These are phyloP conservation scores for Thraustotheca clavata DNA, from an alignment of 352 stramenopile species.

Conservation along the genomic window DNA sequence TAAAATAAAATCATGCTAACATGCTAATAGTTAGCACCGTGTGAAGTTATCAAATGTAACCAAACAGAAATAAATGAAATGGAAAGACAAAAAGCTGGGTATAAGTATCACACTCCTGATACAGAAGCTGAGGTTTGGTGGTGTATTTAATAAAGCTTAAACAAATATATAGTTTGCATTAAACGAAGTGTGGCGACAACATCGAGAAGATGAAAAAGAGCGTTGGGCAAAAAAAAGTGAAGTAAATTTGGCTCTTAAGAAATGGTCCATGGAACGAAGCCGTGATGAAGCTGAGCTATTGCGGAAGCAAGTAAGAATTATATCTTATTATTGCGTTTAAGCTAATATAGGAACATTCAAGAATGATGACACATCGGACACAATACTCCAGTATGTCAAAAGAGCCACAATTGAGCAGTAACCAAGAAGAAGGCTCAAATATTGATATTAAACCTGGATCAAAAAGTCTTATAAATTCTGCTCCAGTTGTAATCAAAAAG, in stretches of 20 bases:
- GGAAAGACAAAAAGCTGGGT: conserved; percentile 39
- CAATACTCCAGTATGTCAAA: background rate
- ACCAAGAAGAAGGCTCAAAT: conserved; percentile 15
- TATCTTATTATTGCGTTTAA: background rate
- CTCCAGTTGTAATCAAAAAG: conserved; percentile 20
- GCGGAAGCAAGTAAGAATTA: conserved; percentile 30
- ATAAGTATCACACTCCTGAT: conserved; percentile 47
- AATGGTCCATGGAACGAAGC: conserved; percentile 51
- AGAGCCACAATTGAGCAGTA: background rate
- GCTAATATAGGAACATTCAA: background rate
- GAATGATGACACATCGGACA: conserved; percentile 14
- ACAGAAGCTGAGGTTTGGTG: conserved; percentile 46
- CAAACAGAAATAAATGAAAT: conserved; percentile 23
- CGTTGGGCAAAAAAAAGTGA: conserved; percentile 38
- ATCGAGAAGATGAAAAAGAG: conserved; percentile 38
- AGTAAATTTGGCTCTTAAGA: conserved; percentile 37
- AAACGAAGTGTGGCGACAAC: conserved; percentile 59
- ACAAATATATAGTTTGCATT: conserved; percentile 24
- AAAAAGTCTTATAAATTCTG: conserved; percentile 22
- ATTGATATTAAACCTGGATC: background rate
- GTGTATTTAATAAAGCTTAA: background rate
- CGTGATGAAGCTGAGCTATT: conserved; percentile 63
- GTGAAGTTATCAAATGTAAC: conserved; percentile 15
- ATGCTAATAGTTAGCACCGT: conserved; percentile 2
- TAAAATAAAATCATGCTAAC: background rate